Percentiles rank a stretch among this genome's conserved stretches.
phyloP scores from a whole-genome alignment of 148 eudicot species.

The Rhododendron ovatum region DNA sequence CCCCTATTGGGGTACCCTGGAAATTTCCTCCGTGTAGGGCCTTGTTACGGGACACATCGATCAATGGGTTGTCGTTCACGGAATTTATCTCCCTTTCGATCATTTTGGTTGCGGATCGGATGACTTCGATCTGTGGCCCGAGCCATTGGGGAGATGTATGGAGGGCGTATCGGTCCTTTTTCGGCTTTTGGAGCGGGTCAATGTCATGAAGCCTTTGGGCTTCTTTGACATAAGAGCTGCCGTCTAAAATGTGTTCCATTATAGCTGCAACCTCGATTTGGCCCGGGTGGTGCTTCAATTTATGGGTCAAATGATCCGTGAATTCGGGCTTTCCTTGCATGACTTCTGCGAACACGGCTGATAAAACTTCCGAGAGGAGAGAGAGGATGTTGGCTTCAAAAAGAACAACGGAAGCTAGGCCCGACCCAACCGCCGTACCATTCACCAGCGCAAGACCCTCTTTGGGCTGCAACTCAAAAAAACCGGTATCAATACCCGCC shows the following conservation, averaged over 20 bases:
- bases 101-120: slow-evolving; percentile 29
- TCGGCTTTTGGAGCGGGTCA: slow-evolving; percentile 40
- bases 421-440: slow-evolving; percentile 38
- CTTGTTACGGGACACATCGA: slow-evolving; percentile 40
- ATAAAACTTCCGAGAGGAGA: slow-evolving; percentile 27
- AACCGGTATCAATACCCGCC: slow-evolving; percentile 2
- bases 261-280: slow-evolving; percentile 46
- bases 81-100: slow-evolving; percentile 44
- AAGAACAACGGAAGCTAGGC: slow-evolving; percentile 35
- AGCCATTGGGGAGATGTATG: slow-evolving; percentile 47
- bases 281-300: slow-evolving; percentile 44
- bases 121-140: slow-evolving; percentile 41
- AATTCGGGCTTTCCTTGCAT: slow-evolving; percentile 20
- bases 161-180: slow-evolving; percentile 38
- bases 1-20: slow-evolving; percentile 48
- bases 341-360: slow-evolving; percentile 34
- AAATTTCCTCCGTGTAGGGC: slow-evolving; percentile 45
- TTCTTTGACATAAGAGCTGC: slow-evolving; percentile 29
- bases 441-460: slow-evolving; percentile 40
- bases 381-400: slow-evolving; percentile 34
- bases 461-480: slow-evolving; percentile 40
- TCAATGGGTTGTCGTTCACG: slow-evolving; percentile 40
- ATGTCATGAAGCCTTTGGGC: slow-evolving; percentile 30
- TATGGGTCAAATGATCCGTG: slow-evolving; percentile 40
- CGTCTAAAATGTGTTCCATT: slow-evolving; percentile 35